A percentile compares a stretch with the other conserved stretches of the same genome.
phyloP scores from a whole-genome alignment of 768 basidiomycete species.

The Candolleomyces eurysporus region DNA sequence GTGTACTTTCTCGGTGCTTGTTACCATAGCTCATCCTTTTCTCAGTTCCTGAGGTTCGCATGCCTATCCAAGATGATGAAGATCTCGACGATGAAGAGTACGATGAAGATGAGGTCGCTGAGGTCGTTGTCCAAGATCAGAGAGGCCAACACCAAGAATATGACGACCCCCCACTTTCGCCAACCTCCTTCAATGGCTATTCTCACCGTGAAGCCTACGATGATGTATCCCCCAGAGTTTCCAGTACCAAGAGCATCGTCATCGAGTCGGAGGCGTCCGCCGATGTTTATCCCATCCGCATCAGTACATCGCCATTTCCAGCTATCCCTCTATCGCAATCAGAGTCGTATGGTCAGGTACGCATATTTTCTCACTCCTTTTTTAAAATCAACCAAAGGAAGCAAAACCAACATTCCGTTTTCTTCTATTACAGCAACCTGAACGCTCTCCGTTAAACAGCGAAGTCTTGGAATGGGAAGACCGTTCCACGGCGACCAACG shows the following conservation, averaged over 20 bases:
- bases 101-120: constrained; percentile 38
- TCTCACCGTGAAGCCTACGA: constrained; percentile 45
- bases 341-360: constrained; percentile 11
- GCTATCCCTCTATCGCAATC: constrained; percentile 14
- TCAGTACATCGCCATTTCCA: constrained; percentile 51
- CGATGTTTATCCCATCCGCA: constrained; percentile 41
- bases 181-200: constrained; percentile 48
- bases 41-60: constrained; percentile 59
- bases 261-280: constrained; percentile 64
- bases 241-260: constrained; percentile 60
- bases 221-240: constrained; percentile 53
- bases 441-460: constrained; percentile 52
- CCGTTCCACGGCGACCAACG: constrained; percentile 19
- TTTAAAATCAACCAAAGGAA: neutral
- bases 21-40: constrained; percentile 8
- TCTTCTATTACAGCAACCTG: constrained; percentile 6
- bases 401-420: constrained; percentile 7
- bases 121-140: constrained; percentile 38
- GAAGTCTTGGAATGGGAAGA: constrained; percentile 56
- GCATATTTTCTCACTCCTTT: neutral
- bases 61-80: constrained; percentile 59
- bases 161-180: constrained; percentile 52
- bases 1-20: constrained; percentile 20
- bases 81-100: constrained; percentile 54
- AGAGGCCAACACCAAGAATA: constrained; percentile 35